These are phyloP conservation scores for Claviceps humidiphila DNA, from an alignment of 2,329 filamentous ascomycete species.

Conservation along the genomic window DNA sequence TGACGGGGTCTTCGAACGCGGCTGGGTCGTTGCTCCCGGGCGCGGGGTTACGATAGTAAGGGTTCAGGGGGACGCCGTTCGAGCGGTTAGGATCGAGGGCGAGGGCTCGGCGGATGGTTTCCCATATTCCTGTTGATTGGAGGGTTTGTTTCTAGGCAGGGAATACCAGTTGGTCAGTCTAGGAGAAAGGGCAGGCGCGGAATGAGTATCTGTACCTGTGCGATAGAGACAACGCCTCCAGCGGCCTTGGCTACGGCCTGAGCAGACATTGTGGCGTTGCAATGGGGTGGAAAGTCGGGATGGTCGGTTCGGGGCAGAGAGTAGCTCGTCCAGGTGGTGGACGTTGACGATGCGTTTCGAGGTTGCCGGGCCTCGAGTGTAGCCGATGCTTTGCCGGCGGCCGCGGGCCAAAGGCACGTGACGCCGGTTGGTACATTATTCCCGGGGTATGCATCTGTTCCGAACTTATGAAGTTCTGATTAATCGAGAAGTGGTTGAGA, in stretches of 20 bases:
- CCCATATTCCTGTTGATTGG: constrained; percentile 82
- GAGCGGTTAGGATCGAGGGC: constrained; percentile 80
- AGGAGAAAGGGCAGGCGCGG: no score
- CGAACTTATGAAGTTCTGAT: no score
- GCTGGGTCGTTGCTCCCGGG: constrained; percentile 28
- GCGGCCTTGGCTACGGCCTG: constrained; percentile 45
- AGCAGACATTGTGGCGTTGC: constrained; percentile 41
- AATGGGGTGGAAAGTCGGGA: constrained; percentile 1
- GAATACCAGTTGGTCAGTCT: no score
- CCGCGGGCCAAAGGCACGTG: no score
- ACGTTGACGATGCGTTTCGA: constrained; percentile 7
- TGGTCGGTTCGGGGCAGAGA: constrained; percentile 6
- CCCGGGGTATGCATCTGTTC: no score
- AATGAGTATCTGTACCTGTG: constrained; percentile 35
- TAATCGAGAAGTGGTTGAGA: no score
- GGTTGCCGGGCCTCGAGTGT: neutral
- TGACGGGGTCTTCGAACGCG: constrained; percentile 26
- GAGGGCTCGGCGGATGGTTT: constrained; percentile 61
- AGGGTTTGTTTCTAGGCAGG: constrained; percentile 78
- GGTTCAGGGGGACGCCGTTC: constrained; percentile 83
- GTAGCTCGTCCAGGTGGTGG: neutral
- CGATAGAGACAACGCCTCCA: constrained; percentile 40
- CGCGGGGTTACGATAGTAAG: constrained; percentile 77
- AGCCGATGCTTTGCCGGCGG: constrained; percentile 10
- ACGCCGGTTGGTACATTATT: no score